Evolutionary conservation across 1,139 yeast genomes (phyloP).

Genomic region (Debaryomycetaceae sp.): DNA sequence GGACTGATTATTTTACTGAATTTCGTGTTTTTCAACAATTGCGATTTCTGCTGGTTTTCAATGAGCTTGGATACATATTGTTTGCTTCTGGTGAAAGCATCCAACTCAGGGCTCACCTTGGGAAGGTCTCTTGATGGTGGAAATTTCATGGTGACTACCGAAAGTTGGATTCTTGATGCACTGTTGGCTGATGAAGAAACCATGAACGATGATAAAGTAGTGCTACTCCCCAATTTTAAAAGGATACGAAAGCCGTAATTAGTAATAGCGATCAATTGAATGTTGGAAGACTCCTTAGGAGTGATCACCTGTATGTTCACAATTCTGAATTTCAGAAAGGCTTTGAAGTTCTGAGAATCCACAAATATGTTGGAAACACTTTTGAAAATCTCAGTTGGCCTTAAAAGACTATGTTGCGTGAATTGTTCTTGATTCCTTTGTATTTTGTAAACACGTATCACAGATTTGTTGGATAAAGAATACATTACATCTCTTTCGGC

Average conservation of each 20-base stretch:
- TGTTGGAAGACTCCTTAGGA: constrained; percentile 60
- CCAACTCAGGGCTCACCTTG: constrained; percentile 48
- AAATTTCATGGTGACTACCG: constrained; percentile 59
- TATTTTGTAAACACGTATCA: constrained; percentile 75
- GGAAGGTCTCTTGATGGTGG: constrained; percentile 71
- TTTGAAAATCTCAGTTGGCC: constrained; percentile 50
- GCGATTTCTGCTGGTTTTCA: constrained; percentile 43
- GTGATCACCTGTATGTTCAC: constrained; percentile 63
- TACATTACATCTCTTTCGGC: constrained; percentile 73
- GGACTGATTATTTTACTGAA: constrained; percentile 66
- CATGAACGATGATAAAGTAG: constrained; percentile 28
- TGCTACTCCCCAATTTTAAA: constrained; percentile 44
- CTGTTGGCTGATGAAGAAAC: constrained; percentile 18
- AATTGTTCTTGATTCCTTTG: constrained; percentile 34
- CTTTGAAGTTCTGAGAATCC: constrained; percentile 39
- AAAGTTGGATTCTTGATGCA: constrained; percentile 28
- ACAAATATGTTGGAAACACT: constrained; percentile 56
- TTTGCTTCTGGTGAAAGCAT: constrained; percentile 41
- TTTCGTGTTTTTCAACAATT: constrained; percentile 45
- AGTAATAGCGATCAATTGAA: constrained; percentile 83
- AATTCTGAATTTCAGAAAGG: constrained; percentile 49
- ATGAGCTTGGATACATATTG: constrained; percentile 42
- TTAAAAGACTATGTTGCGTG: constrained; percentile 36
- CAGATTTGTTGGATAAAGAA: constrained; percentile 77
- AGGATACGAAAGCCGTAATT: constrained; percentile 80